Evolutionary conservation across 257 asterid genomes (phyloP).

Genomic region (Asclepias syriaca): DNA sequence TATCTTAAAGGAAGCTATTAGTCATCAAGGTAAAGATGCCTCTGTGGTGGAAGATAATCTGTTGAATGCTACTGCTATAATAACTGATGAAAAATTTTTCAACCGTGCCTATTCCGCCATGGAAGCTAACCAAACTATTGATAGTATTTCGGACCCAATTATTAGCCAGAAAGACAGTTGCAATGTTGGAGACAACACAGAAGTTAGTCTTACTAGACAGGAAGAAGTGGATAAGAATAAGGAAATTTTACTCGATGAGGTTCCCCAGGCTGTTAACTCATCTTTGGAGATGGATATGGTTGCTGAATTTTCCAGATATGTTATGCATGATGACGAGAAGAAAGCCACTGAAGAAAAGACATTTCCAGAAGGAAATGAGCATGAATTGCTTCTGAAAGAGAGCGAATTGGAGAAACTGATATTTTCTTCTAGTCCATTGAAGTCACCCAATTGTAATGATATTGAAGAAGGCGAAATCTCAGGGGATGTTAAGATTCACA

Average conservation of each 20-base stretch:
- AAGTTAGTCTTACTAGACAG: conserved; percentile 26
- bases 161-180: conserved; percentile 23
- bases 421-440: conserved; percentile 30
- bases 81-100: conserved; percentile 15
- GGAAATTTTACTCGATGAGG: conserved; percentile 28
- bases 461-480: conserved; percentile 82
- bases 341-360: conserved; percentile 24
- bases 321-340: conserved; percentile 26
- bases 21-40: conserved; percentile 15
- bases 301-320: conserved; percentile 33
- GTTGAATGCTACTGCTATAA: conserved; percentile 16
- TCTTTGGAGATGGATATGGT: conserved; percentile 36
- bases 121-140: conserved; percentile 25
- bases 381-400: conserved; percentile 57
- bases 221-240: conserved; percentile 27
- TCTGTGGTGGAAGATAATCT: conserved; percentile 16
- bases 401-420: conserved; percentile 64
- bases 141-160: conserved; percentile 19
- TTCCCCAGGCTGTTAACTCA: conserved; percentile 39
- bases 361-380: conserved; percentile 34
- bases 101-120: conserved; percentile 19
- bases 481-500: conserved; percentile 38
- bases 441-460: conserved; percentile 33
- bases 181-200: conserved; percentile 22
- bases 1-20: conserved; percentile 20